These are phyloP conservation scores for Candida ipomoeae DNA, from an alignment of 805 yeast species.

Conservation along the genomic window DNA sequence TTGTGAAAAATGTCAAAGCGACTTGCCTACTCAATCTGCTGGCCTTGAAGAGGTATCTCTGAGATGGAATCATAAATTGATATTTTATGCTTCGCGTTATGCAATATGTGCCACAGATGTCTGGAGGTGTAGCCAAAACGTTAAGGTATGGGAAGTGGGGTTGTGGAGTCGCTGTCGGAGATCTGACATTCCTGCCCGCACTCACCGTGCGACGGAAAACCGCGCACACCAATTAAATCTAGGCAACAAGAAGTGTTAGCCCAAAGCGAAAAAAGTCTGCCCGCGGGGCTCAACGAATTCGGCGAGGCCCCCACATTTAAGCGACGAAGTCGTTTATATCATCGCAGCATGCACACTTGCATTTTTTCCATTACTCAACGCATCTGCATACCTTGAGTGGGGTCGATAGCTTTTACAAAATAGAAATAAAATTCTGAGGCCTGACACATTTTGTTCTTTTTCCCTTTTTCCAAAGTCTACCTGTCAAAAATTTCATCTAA, in stretches of 20 bases:
- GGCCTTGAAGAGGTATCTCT: slow-evolving; percentile 3
- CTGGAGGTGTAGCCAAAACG: neutral
- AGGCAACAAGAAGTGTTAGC: neutral
- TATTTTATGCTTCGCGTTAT: neutral
- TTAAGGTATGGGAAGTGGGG: neutral
- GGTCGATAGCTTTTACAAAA: too few relatives aligned
- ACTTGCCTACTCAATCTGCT: slow-evolving; percentile 5
- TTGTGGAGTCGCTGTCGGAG: neutral
- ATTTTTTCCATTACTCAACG: slow-evolving; percentile 1
- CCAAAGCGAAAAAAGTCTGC: neutral
- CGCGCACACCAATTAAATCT: neutral
- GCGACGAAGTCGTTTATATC: neutral
- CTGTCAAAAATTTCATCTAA: neutral
- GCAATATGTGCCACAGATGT: neutral
- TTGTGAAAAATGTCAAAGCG: slow-evolving; percentile 58
- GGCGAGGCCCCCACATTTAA: neutral
- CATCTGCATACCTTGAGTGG: neutral
- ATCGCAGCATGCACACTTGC: slow-evolving; percentile 1
- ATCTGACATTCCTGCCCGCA: neutral
- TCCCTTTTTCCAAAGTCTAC: neutral
- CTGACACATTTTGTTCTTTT: neutral
- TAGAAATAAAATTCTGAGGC: neutral
- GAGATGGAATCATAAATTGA: slow-evolving; percentile 6
- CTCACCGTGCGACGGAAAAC: neutral
- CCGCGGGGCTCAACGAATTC: neutral